Percentiles rank a stretch among this genome's conserved stretches.
Conservation (phyloP, 257 asterid species). For the Lavandula angustifolia region DNA sequence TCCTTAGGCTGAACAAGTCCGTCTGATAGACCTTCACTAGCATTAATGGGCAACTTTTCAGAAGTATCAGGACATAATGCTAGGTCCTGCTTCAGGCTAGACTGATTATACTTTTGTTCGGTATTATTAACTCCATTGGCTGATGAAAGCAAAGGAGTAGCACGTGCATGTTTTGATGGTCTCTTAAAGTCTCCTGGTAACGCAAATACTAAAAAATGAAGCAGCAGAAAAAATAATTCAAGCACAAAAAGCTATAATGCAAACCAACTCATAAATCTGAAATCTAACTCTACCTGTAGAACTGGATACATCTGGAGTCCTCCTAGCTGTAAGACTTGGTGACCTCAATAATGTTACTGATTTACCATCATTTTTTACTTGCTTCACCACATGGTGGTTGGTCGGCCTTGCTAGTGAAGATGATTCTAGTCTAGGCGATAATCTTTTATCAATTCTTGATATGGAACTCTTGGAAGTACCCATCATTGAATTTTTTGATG, state of each 20-base stretch:
- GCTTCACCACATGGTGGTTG: conserved; percentile 50
- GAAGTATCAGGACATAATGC: conserved; percentile 38
- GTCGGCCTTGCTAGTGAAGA: conserved; percentile 40
- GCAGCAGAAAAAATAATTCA: conserved; percentile 14
- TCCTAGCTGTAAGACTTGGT: conserved; percentile 57
- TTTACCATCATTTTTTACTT: conserved; percentile 53
- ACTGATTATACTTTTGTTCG: conserved; percentile 48
- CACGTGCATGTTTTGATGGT: conserved; percentile 44
- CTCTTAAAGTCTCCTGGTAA: conserved; percentile 67
- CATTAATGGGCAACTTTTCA: conserved; percentile 42
- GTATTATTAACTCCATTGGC: conserved; percentile 39
- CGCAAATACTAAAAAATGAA: conserved; percentile 26
- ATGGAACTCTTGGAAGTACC: conserved; percentile 43
- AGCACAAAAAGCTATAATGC: conserved; percentile 1
- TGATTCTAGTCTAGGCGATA: conserved; percentile 47
- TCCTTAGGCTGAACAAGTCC: conserved; percentile 52
- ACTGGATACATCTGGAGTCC: conserved; percentile 46
- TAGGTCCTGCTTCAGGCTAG: conserved; percentile 48
- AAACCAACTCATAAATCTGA: conserved; percentile 28
- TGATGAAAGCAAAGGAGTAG: conserved; percentile 41
- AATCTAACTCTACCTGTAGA: conserved; percentile 45
- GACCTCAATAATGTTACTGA: conserved; percentile 49
- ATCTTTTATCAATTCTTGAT: conserved; percentile 53
- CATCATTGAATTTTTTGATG: conserved; percentile 38
- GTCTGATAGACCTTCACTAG: conserved; percentile 53